Evolutionary conservation across 768 basidiomycete genomes (phyloP), one percentile per base, ranked within the genome.

Genomic region (Mycena epipterygia): DNA sequence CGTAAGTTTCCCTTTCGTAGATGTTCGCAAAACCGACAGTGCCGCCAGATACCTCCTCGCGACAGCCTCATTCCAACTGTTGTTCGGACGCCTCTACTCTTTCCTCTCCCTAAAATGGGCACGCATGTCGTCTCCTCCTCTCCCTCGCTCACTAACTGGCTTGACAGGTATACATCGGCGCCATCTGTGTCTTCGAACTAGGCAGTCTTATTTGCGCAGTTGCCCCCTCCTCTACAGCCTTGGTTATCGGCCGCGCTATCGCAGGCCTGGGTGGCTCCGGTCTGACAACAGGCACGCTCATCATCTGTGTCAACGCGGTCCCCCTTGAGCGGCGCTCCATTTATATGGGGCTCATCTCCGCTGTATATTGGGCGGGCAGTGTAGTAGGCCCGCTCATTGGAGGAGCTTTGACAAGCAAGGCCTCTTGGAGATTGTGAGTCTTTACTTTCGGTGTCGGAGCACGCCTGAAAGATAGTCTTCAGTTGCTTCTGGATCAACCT

Each of bases 31-130:
- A 32, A n/a, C 46, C 16, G 14, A 33, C 49, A 41, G 5, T 41
- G 42, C 16, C 27, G 12, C n/a, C 33, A 68, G 67, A 29, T 68
- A 68, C 17, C 53, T 63, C 37, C 55, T 68, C 30, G 63, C 67
- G 5, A 46, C 49, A 14, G 61, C 60, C 30, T 42, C 67, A 8
- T 53, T 68, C 39, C 67, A 68, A 30, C 51, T 61, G 16, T 25
- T 55, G 6, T 68, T 63, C 30, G 60, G 67, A 14, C 67, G 67
- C 3, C 49, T 68, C 23, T 68, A 68, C 33, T 52, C 49, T 6
- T 51, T 63, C 61, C 61, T 63, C 5, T 29, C 61, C 6, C 25
- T 39, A 6, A 63, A 63, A 63, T 63, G 61, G 61, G 61, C 52
- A n/a, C 21, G 48, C 32, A 44, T 19, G 9, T 33, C 14, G 19